These are phyloP conservation scores for Begonia masoniana DNA, from an alignment of 306 rosid genomes.

Conservation along the genomic window DNA sequence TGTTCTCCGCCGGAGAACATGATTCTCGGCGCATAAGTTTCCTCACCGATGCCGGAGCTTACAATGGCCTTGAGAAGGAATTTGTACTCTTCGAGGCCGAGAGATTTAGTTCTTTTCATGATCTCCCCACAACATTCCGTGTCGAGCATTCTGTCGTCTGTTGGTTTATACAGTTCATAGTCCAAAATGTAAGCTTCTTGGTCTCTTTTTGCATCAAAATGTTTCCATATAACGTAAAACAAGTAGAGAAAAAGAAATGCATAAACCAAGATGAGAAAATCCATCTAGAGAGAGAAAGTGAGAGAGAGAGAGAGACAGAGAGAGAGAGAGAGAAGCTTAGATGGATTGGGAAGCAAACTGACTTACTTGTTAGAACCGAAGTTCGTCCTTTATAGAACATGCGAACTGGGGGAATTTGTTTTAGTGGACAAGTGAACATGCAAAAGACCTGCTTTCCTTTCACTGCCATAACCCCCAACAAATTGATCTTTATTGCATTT, in stretches of 20 bases:
- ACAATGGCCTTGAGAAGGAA: constrained; percentile 83
- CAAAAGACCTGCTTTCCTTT: no score
- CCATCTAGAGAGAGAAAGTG: constrained; percentile 27
- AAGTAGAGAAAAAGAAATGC: constrained; percentile 22
- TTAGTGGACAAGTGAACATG: no score
- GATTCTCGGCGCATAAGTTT: constrained; percentile 72
- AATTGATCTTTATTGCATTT: no score
- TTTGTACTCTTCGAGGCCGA: constrained; percentile 56
- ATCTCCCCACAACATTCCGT: constrained; percentile 39
- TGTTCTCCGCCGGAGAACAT: constrained; percentile 38
- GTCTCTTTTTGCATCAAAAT: constrained; percentile 30
- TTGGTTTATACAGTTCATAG: constrained; percentile 60
- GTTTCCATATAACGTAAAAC: constrained; percentile 39
- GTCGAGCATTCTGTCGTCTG: constrained; percentile 59
- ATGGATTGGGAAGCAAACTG: neutral
- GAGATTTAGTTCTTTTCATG: constrained; percentile 27
- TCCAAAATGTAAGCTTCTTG: constrained; percentile 60
- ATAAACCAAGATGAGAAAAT: constrained; percentile 29
- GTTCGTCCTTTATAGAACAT: neutral
- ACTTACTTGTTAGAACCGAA: neutral
- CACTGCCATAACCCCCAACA: no score
- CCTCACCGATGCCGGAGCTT: constrained; percentile 85
- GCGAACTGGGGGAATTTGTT: no score
- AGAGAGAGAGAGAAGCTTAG: neutral
- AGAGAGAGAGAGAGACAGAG: constrained; percentile 6